These are phyloP conservation scores for Asterophora lycoperdoides DNA, from an alignment of 768 basidiomycete genomes.

Conservation along the genomic window DNA sequence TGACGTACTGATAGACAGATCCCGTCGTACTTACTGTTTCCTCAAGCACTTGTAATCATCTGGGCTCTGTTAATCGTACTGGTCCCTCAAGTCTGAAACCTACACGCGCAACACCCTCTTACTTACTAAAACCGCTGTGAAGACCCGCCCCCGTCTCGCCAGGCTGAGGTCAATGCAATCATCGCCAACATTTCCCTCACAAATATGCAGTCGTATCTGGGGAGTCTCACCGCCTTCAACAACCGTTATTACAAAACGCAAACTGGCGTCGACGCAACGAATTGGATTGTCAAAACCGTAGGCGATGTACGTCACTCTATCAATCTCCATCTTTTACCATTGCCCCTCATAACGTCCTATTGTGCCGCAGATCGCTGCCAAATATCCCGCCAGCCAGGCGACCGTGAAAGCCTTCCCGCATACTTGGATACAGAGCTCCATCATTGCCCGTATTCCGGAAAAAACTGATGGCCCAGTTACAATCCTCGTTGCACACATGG, in stretches of 20 bases:
- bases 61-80: too few species aligned
- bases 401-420: slow-evolving; percentile 17
- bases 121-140: neutral
- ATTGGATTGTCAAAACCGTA: slow-evolving; percentile 29
- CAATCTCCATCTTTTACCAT: neutral
- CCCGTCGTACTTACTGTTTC: too few species aligned
- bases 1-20: too few species aligned
- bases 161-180: slow-evolving; percentile 20
- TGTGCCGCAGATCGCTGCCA: slow-evolving; percentile 15
- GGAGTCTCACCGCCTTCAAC: slow-evolving; percentile 29
- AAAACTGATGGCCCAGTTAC: slow-evolving; percentile 16
- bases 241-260: slow-evolving; percentile 31
- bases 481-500: slow-evolving; percentile 27
- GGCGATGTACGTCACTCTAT: slow-evolving; percentile 14
- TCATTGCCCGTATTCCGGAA: slow-evolving; percentile 21
- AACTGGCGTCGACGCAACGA: slow-evolving; percentile 28
- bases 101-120: neutral
- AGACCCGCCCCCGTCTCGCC: slow-evolving; percentile 26
- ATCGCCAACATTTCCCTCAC: slow-evolving; percentile 20
- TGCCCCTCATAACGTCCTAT: neutral
- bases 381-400: slow-evolving; percentile 21
- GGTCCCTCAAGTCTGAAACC: too few species aligned
- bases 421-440: slow-evolving; percentile 16
- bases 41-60: too few species aligned
- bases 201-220: slow-evolving; percentile 27